These are phyloP conservation scores for Talaromyces sp. DNA, from an alignment of 2,329 filamentous ascomycete species.

Conservation along the genomic window DNA sequence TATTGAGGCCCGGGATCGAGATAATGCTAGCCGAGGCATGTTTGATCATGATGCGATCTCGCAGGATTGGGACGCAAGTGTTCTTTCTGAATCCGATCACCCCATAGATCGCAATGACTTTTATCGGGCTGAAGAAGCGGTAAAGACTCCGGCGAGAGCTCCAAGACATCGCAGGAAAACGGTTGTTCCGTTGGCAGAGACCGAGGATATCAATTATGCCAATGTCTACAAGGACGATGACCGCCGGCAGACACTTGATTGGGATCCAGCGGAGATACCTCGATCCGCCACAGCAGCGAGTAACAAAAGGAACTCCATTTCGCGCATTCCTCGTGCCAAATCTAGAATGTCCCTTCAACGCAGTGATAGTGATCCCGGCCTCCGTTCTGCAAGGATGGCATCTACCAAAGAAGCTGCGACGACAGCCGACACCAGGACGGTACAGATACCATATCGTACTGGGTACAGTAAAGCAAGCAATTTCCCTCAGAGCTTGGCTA, in stretches of 20 bases:
- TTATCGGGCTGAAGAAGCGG: neutral
- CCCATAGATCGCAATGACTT: neutral
- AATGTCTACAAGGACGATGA: slow-evolving; percentile 19
- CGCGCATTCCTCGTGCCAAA: slow-evolving; percentile 28
- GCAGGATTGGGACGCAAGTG: slow-evolving; percentile 19
- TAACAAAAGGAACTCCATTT: slow-evolving; percentile 37
- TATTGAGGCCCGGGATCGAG: slow-evolving; percentile 27
- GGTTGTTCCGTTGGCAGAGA: slow-evolving; percentile 20
- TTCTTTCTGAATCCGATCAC: slow-evolving; percentile 15
- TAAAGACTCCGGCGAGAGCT: neutral
- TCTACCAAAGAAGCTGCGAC: slow-evolving; percentile 20
- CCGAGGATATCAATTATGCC: slow-evolving; percentile 20
- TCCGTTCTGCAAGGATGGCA: neutral
- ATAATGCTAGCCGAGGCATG: slow-evolving; percentile 1
- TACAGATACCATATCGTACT: slow-evolving; percentile 24
- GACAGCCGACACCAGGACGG: slow-evolving; percentile 22
- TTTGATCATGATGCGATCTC: slow-evolving; percentile 18
- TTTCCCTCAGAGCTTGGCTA: slow-evolving; percentile 33
- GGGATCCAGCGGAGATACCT: slow-evolving; percentile 28
- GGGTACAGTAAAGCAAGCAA: slow-evolving; percentile 20
- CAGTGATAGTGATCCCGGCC: slow-evolving; percentile 14
- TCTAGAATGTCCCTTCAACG: slow-evolving; percentile 23
- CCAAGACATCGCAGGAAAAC: slow-evolving; percentile 3
- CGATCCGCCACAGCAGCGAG: slow-evolving; percentile 16
- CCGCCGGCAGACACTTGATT: slow-evolving; percentile 23